A percentile compares a stretch with the other conserved stretches of the same genome.
These are phyloP conservation scores for Candida boleticola DNA, from an alignment of 805 yeast species.

Conservation along the genomic window DNA sequence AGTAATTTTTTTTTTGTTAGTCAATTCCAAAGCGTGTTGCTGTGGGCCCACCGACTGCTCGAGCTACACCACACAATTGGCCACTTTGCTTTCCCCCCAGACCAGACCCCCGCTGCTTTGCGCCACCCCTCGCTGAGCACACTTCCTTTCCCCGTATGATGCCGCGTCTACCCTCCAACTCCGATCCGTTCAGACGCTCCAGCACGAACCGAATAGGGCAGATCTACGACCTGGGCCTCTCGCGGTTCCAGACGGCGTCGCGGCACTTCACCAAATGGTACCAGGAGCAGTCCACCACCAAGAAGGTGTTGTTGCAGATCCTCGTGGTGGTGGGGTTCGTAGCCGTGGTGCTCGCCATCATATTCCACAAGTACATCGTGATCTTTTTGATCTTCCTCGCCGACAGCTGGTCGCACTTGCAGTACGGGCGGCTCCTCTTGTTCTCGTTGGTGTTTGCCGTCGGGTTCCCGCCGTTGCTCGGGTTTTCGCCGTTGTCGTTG, in stretches of 20 bases:
- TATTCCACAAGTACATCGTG: conserved; percentile 38
- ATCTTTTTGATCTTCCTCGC: conserved; percentile 40
- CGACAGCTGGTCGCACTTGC: conserved; percentile 40
- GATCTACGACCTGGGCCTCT: background rate
- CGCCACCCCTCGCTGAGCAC: too few relatives aligned
- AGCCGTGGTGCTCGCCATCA: conserved; percentile 17
- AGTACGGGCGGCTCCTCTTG: conserved; percentile 45
- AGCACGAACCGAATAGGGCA: background rate
- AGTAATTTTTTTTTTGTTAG: too few relatives aligned
- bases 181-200: conserved; percentile 1
- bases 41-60: too few relatives aligned
- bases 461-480: conserved; percentile 88
- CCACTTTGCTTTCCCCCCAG: too few relatives aligned
- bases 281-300: conserved; percentile 13
- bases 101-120: too few relatives aligned
- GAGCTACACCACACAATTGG: too few relatives aligned
- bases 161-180: background rate
- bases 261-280: conserved; percentile 16
- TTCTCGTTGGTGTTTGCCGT: conserved; percentile 57
- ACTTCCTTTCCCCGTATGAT: too few relatives aligned
- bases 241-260: background rate
- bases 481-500: conserved; percentile 68
- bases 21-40: too few relatives aligned
- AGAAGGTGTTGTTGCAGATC: conserved; percentile 12
- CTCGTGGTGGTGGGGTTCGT: conserved; percentile 18